These are phyloP conservation scores for Cyclotella choctawhatcheeana DNA, from an alignment of 108 stramenopile species.

Conservation along the genomic window DNA sequence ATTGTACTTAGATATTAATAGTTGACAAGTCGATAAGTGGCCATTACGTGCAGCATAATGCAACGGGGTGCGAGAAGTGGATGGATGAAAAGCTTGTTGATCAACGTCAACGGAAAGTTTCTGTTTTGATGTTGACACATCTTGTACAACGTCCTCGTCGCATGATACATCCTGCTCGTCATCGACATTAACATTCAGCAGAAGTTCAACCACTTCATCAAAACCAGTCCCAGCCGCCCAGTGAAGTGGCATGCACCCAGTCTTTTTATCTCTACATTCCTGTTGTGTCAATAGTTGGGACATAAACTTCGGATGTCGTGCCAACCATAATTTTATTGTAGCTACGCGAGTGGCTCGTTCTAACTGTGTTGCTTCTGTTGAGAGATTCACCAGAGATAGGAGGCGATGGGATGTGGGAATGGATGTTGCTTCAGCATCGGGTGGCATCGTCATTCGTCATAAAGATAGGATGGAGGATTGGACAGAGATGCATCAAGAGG, in stretches of 20 bases:
- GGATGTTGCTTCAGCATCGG: too few species aligned
- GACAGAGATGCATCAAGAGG: too few species aligned
- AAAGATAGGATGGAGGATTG: too few species aligned
- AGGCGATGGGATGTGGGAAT: neutral
- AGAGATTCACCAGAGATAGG: neutral
- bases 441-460: too few species aligned
- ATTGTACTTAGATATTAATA: constrained; percentile 49
- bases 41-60: constrained; percentile 89
- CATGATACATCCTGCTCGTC: too few species aligned
- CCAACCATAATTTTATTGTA: constrained; percentile 33
- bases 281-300: constrained; percentile 11
- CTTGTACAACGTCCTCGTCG: too few species aligned
- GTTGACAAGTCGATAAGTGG: constrained; percentile 49
- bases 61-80: constrained; percentile 68
- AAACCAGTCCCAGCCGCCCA: constrained; percentile 79
- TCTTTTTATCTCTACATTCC: constrained; percentile 36
- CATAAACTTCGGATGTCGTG: constrained; percentile 11
- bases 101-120: constrained; percentile 18
- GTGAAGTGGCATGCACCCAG: constrained; percentile 76
- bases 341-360: constrained; percentile 13
- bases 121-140: too few species aligned
- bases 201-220: constrained; percentile 39
- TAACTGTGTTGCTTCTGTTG: neutral
- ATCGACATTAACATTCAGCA: neutral
- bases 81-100: constrained; percentile 54